phyloP scores from a whole-genome alignment of 768 basidiomycete genomes.

The Lanmaoa rubissima region DNA sequence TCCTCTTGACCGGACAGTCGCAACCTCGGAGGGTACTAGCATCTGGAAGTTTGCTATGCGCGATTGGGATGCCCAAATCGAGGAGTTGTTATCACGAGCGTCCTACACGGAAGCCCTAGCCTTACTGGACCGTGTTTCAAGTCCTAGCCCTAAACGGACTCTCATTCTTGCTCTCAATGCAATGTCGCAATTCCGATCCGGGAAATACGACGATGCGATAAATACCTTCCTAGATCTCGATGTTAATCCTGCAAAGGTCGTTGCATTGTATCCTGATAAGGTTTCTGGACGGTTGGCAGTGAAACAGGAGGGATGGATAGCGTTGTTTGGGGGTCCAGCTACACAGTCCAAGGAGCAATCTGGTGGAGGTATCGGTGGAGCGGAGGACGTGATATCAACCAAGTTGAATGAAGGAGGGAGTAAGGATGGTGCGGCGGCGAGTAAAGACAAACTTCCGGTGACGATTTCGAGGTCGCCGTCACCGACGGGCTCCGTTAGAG shows the following conservation, averaged over 20 bases:
- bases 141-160: conserved; percentile 38
- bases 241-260: conserved; percentile 90
- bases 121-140: conserved; percentile 51
- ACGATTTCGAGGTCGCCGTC: conserved; percentile 32
- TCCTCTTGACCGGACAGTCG: conserved; percentile 67
- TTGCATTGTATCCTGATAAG: conserved; percentile 81
- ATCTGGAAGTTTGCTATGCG: conserved; percentile 76
- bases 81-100: conserved; percentile 71
- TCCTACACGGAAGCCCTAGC: conserved; percentile 79
- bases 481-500: conserved; percentile 44
- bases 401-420: conserved; percentile 28
- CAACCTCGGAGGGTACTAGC: conserved; percentile 67
- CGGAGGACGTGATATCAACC: conserved; percentile 29
- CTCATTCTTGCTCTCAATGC: conserved; percentile 74
- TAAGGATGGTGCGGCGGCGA: conserved; percentile 17
- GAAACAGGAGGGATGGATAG: conserved; percentile 71
- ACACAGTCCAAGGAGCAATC: conserved; percentile 12
- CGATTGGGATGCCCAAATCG: conserved; percentile 78
- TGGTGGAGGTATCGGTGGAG: neutral
- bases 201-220: conserved; percentile 74
- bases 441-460: conserved; percentile 22
- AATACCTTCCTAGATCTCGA: conserved; percentile 86
- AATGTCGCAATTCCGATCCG: conserved; percentile 68
- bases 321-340: conserved; percentile 76
- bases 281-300: conserved; percentile 78